phyloP scores from a whole-genome alignment of 108 stramenopile species.

The Schizochytrium sp. region DNA sequence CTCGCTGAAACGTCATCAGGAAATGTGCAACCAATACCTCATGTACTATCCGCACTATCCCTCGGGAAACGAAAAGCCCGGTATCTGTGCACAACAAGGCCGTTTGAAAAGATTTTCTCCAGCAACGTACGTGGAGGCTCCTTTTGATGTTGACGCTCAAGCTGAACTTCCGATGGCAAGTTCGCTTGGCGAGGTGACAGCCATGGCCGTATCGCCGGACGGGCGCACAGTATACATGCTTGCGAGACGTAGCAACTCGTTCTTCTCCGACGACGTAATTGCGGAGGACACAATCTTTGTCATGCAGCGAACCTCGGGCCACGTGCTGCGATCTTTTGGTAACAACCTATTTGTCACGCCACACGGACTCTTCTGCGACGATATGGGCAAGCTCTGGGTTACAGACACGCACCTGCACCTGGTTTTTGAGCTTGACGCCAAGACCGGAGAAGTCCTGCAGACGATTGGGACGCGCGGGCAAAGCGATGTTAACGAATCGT shows the following conservation, averaged over 20 bases:
- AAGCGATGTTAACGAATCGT: background rate
- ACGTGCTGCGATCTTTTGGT: background rate
- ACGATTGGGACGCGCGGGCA: background rate
- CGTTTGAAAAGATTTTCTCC: background rate
- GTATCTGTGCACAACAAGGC: background rate
- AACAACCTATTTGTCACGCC: background rate
- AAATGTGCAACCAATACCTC: slow-evolving; percentile 15
- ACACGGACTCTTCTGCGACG: background rate
- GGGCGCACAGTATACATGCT: background rate
- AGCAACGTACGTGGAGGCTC: background rate
- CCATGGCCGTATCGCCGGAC: background rate
- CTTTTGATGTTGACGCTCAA: background rate
- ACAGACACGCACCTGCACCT: background rate
- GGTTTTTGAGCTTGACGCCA: background rate
- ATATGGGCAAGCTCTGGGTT: background rate
- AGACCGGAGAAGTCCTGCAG: background rate
- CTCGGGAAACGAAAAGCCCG: background rate
- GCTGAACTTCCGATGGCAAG: background rate
- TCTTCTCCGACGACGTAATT: background rate
- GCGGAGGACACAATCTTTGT: background rate
- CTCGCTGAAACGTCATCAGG: background rate
- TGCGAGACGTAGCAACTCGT: background rate
- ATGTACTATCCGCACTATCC: background rate
- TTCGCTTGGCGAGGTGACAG: background rate
- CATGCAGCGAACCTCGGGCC: background rate